These are phyloP conservation scores for Suillus luteus DNA, from an alignment of 768 basidiomycete genomes.

Conservation along the genomic window DNA sequence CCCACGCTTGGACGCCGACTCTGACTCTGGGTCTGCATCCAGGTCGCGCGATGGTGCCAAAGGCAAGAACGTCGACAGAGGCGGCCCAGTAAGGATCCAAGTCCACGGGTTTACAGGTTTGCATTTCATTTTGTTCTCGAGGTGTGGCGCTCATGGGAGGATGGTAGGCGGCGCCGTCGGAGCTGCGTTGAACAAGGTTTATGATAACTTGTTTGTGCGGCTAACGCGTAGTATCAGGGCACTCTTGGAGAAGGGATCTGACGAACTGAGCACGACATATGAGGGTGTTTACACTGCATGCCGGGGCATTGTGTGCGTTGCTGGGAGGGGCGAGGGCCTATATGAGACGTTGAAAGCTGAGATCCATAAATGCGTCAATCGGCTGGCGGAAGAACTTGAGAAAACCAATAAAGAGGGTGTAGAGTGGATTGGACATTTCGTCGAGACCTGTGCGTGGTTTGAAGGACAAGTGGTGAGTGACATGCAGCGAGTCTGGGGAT, in stretches of 20 bases:
- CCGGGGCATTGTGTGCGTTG: constrained; percentile 52
- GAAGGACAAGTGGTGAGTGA: constrained; percentile 61
- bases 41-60: constrained; percentile 43
- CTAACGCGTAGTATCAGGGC: constrained; percentile 40
- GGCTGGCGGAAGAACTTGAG: constrained; percentile 42
- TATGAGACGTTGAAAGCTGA: constrained; percentile 61
- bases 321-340: constrained; percentile 55
- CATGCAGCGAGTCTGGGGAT: not conserved
- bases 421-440: constrained; percentile 62
- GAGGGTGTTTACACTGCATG: constrained; percentile 61
- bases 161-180: not conserved
- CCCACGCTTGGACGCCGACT: constrained; percentile 64
- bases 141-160: not conserved
- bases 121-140: not conserved
- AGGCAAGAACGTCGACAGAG: constrained; percentile 26
- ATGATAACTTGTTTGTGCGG: constrained; percentile 29
- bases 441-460: constrained; percentile 61
- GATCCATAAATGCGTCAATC: constrained; percentile 54
- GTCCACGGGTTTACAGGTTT: constrained; percentile 48
- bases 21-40: constrained; percentile 67
- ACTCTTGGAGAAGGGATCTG: constrained; percentile 42
- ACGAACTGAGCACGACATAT: constrained; percentile 48
- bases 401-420: constrained; percentile 33
- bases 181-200: constrained; percentile 10
- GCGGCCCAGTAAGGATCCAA: constrained; percentile 47